Evolutionary conservation across 768 basidiomycete genomes (phyloP).

Genomic region (Russula ochroleuca): DNA sequence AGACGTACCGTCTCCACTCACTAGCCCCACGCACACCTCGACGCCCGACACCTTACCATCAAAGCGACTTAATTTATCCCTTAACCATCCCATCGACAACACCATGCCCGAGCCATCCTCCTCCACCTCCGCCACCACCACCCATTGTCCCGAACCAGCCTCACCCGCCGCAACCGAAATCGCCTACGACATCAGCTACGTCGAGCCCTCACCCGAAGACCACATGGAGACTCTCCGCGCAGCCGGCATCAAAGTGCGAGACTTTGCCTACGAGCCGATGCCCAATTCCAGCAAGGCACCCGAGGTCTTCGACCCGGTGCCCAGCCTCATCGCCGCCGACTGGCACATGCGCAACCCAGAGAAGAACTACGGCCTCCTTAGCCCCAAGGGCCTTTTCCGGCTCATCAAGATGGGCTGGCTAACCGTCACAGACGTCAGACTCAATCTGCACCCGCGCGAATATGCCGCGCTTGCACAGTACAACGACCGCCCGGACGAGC

Average conservation of each 20-base stretch:
- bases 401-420: constrained; percentile 33
- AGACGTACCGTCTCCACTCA: neutral
- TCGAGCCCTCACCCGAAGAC: constrained; percentile 16
- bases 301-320: constrained; percentile 31
- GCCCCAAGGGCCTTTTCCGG: constrained; percentile 29
- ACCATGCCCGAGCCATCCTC: neutral
- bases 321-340: constrained; percentile 31
- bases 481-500: constrained; percentile 26
- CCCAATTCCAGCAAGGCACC: constrained; percentile 22
- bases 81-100: neutral
- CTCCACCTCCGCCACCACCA: too few relatives aligned
- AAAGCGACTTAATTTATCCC: neutral
- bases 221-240: constrained; percentile 16
- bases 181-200: constrained; percentile 24
- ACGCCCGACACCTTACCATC: neutral
- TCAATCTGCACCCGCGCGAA: constrained; percentile 28
- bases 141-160: constrained; percentile 10
- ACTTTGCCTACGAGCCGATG: constrained; percentile 31
- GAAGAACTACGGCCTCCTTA: constrained; percentile 16
- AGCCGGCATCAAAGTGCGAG: constrained; percentile 35
- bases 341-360: constrained; percentile 31
- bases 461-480: constrained; percentile 28
- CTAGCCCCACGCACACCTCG: neutral
- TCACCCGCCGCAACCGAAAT: constrained; percentile 34
- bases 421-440: constrained; percentile 29